These are phyloP conservation scores for Dimocarpus longan DNA, from an alignment of 345 rosid species.

Conservation along the genomic window DNA sequence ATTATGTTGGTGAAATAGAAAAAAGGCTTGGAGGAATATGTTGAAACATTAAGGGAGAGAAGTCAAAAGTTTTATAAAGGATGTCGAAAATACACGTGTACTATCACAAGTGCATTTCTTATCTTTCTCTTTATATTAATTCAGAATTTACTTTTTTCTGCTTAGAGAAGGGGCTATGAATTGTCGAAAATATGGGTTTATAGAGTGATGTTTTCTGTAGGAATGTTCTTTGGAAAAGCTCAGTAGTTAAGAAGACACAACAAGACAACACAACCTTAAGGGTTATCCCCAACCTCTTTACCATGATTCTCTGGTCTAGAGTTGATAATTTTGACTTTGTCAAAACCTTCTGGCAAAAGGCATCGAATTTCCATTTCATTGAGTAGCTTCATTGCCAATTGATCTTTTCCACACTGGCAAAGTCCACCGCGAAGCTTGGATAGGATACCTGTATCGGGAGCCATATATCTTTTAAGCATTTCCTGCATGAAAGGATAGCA, in stretches of 20 bases:
- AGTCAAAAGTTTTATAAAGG: constrained; percentile 96
- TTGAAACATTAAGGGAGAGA: constrained; percentile 82
- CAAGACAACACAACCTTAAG: background rate
- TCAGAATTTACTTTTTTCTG: background rate
- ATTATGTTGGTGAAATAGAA: constrained; percentile 57
- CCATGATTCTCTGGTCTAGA: constrained; percentile 10
- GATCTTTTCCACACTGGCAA: constrained; percentile 48
- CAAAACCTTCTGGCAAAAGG: constrained; percentile 38
- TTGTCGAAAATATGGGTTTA: no score
- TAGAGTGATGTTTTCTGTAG: no score
- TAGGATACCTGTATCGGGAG: constrained; percentile 43
- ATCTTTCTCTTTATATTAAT: background rate
- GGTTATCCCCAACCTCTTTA: background rate
- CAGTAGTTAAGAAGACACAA: background rate
- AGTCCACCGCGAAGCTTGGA: constrained; percentile 52
- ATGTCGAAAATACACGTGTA: constrained; percentile 93
- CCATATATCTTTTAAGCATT: constrained; percentile 54
- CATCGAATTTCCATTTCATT: constrained; percentile 43
- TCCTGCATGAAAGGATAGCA: constrained; percentile 59
- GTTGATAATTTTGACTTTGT: constrained; percentile 20
- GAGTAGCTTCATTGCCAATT: constrained; percentile 44
- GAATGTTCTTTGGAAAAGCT: background rate
- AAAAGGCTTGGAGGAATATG: constrained; percentile 88
- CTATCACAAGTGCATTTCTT: background rate
- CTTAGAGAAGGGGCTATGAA: background rate